Evolutionary conservation across 768 basidiomycete genomes (phyloP), one percentile per base, ranked within the genome.

Genomic region (Collybiopsis luxurians): DNA sequence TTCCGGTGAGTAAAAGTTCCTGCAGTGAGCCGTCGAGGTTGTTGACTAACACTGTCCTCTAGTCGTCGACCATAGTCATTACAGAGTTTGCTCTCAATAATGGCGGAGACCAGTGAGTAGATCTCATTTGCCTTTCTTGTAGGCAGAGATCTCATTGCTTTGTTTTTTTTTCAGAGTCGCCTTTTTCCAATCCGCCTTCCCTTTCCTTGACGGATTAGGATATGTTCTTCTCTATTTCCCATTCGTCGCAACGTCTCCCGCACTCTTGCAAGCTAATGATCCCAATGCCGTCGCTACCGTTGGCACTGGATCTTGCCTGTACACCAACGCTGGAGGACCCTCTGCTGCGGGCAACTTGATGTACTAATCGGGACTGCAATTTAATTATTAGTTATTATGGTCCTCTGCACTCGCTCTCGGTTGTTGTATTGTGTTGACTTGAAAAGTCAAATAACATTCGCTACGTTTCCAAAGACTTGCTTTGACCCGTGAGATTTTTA

Each of bases 141-240:
- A 31, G n/a, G 15, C n/a, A 12, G 36, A 28, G n/a, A n/a, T 31
- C 4, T 13, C 23, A 13, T 10, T 34, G 11, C 21, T 19, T 7
- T 19, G 3, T 10, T 27, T 5, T 54, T 0, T 48, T 47, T 42
- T 40, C 39, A 48, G 49, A 23, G 53, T 60, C 61, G 30, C 56
- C 3, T 55, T 65, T 57, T 63, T 63, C 57, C 23, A 45, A 39
- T 46, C 57, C 39, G 60, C 60, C 17, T 63, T 63, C 52, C 17
- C 63, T 17, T 74, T 74, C 65, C 69, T 74, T 6, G 73, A 74
- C 38, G 36, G 43, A 12, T 63, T 67, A 4, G 44, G 66, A 27
- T 74, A 71, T 19, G 65, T 74, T 17, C 19, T 64, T 13, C 66
- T 75, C 48, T 74, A 74, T 59, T 74, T 74, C 64, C 73, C 73